Evolutionary conservation across 78 protist genomes (phyloP), one percentile per base, ranked within the genome.

Genomic region (Goniomonas avonlea): DNA sequence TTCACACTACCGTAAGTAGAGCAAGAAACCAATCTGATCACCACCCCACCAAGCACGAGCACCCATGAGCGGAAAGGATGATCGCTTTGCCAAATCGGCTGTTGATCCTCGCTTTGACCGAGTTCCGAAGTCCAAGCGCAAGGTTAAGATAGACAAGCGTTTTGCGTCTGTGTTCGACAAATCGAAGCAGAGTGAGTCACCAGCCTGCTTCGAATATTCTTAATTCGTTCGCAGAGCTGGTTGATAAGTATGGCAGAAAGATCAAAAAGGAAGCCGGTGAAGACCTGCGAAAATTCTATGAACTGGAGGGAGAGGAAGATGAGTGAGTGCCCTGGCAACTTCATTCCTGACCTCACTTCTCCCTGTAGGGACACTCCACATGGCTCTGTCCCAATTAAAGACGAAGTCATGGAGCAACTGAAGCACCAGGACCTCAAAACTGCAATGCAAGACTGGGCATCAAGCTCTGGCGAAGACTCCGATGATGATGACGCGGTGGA

Each of bases 261-360:
- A 35, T 68, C 39, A 68, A 68, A 25, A 48, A 68, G 59, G 75
- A 68, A 17, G 43, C n/a, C 7, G 43, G 43, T 27, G 75, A 68
- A 39, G 75, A 68, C 31, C 75, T 68, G 29, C 15, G 56, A 7
- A 34, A 27, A 8, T 68, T 68, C 75, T 68, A 68, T 68, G 59
- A 68, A 27, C 38, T 68, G 5, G 75, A 68, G 59, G 75, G 43
- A 0, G 75, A 37, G 21, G 71, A 63, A 31, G 45, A 32, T 32
- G 69, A 63, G 71, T 39, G 31, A 7, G 71, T 20, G 71, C 9
- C 9, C 15, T 17, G 9, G 53, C 53, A 45, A 45, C 25, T 15
- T 15, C 9, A 45, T 45, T 15, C 25, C 53, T 45, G 53, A 45
- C 9, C 53, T 17, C 9, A 45, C 15, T 45, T 45, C 15, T 45